A percentile compares a stretch with the other conserved stretches of the same genome.
phyloP scores from a whole-genome alignment of 495 filamentous ascomycete species.

The Melanomma pulvis-pyrius region DNA sequence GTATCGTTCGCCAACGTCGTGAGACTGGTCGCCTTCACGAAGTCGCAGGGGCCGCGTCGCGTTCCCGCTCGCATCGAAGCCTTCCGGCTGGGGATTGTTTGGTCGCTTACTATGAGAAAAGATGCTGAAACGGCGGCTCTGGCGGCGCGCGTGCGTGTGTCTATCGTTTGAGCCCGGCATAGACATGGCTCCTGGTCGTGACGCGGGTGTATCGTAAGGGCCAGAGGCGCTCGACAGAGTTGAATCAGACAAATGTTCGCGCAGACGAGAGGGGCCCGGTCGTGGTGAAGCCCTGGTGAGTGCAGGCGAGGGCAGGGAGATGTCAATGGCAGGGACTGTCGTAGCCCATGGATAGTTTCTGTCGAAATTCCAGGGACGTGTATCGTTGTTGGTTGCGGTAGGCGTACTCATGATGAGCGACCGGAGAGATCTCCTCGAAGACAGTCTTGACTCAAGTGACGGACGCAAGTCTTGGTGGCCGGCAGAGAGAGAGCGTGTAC shows the following conservation, averaged over 20 bases:
- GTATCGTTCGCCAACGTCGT: slow-evolving; percentile 46
- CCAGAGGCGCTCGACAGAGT: not conserved
- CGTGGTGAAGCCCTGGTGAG: slow-evolving; percentile 24
- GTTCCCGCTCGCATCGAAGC: slow-evolving; percentile 16
- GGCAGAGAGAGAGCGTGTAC: slow-evolving; percentile 31
- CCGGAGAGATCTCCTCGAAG: slow-evolving; percentile 21
- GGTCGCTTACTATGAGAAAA: slow-evolving; percentile 3
- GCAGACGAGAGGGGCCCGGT: slow-evolving; percentile 26
- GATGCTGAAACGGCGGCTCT: slow-evolving; percentile 6
- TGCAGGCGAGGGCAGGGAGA: slow-evolving; percentile 40
- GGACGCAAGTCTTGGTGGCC: slow-evolving; percentile 13
- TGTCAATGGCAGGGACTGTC: slow-evolving; percentile 38
- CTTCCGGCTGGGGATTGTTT: not conserved
- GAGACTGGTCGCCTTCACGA: slow-evolving; percentile 8
- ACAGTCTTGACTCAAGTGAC: slow-evolving; percentile 24
- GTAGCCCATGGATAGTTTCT: slow-evolving; percentile 47
- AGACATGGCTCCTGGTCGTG: not conserved
- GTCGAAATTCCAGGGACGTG: slow-evolving; percentile 46
- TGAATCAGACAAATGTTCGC: slow-evolving; percentile 17
- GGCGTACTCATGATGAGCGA: slow-evolving; percentile 21
- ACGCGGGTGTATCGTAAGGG: not conserved
- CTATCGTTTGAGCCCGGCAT: not conserved
- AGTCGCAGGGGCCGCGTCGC: not conserved
- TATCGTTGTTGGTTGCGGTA: slow-evolving; percentile 20
- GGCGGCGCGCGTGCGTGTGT: slow-evolving; percentile 4